phyloP scores from a whole-genome alignment of 2,329 filamentous ascomycete genomes.

The Colletotrichum phormii region DNA sequence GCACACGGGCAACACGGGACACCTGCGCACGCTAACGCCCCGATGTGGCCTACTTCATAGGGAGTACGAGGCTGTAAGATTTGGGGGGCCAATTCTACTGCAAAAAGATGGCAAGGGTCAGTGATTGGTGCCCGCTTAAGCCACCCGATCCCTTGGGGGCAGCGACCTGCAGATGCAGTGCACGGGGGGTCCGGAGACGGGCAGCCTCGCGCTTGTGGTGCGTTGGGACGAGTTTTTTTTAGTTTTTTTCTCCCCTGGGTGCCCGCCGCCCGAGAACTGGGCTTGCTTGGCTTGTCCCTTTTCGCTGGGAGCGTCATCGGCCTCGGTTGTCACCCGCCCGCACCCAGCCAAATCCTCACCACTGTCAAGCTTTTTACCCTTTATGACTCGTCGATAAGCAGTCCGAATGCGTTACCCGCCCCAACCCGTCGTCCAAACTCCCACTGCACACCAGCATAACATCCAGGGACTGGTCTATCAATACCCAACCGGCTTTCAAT shows the following conservation, averaged over 20 bases:
- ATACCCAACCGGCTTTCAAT: constrained; percentile 13
- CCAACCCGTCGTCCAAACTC: constrained; percentile 9
- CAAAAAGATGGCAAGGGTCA: constrained; percentile 6
- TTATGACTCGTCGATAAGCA: constrained; percentile 15
- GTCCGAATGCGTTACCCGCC: constrained; percentile 28
- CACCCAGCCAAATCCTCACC: not conserved
- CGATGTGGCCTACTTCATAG: too few relatives aligned
- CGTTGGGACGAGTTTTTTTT: constrained; percentile 11
- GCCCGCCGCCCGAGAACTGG: not conserved
- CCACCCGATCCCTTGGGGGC: not conserved
- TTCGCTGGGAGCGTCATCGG: constrained; percentile 33
- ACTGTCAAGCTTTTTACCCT: constrained; percentile 21
- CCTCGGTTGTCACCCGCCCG: constrained; percentile 17
- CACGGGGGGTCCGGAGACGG: constrained; percentile 1
- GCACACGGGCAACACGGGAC: constrained; percentile 2
- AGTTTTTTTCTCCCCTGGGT: too few relatives aligned
- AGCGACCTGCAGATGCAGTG: constrained; percentile 24
- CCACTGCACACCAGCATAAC: constrained; percentile 16
- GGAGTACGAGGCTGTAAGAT: constrained; percentile 1
- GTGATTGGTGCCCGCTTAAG: constrained; percentile 35
- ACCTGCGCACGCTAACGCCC: constrained; percentile 11
- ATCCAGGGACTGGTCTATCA: not conserved
- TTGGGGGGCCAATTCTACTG: not conserved
- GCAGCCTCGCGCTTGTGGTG: constrained; percentile 26
- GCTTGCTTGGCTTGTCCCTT: constrained; percentile 7